These are phyloP conservation scores for Fonsecaea pedrosoi DNA, from an alignment of 2,329 filamentous ascomycete genomes.

Conservation along the genomic window DNA sequence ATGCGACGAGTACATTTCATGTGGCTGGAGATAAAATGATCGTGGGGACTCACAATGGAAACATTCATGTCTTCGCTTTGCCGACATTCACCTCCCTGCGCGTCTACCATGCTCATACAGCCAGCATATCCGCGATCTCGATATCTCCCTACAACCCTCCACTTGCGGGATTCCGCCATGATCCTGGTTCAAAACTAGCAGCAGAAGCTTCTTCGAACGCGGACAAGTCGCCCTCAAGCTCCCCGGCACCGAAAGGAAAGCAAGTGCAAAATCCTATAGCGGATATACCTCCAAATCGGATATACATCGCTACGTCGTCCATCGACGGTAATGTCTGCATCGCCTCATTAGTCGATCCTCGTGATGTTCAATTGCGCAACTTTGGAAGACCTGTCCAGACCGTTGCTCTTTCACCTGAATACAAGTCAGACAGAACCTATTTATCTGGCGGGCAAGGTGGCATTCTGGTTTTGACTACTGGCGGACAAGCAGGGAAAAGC, in stretches of 20 bases:
- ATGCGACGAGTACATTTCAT: constrained; percentile 89
- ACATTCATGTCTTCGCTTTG: constrained; percentile 86
- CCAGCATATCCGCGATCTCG: constrained; percentile 87
- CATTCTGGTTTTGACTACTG: constrained; percentile 82
- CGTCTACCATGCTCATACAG: constrained; percentile 90
- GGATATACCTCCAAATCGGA: constrained; percentile 82
- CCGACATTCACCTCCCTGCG: constrained; percentile 81
- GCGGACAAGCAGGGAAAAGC: constrained; percentile 78
- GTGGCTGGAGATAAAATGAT: constrained; percentile 98
- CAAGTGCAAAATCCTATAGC: constrained; percentile 63
- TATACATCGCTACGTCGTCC: constrained; percentile 91
- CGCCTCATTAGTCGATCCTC: constrained; percentile 81
- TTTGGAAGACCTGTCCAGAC: constrained; percentile 92
- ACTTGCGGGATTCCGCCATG: constrained; percentile 49
- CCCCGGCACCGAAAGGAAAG: constrained; percentile 60
- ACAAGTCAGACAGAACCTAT: constrained; percentile 85
- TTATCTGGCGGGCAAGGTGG: constrained; percentile 89
- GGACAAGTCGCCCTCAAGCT: constrained; percentile 53
- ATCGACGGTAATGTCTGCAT: constrained; percentile 96
- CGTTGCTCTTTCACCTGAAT: constrained; percentile 93
- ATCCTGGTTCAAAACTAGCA: constrained; percentile 44
- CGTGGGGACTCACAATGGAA: constrained; percentile 93
- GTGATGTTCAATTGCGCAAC: constrained; percentile 89
- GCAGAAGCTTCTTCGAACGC: constrained; percentile 44
- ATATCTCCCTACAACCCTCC: constrained; percentile 83